Percentiles rank a stretch among this genome's conserved stretches.
Conservation (phyloP, 176 grass and related monocot species). For the Hsuehochloa calcarea region DNA sequence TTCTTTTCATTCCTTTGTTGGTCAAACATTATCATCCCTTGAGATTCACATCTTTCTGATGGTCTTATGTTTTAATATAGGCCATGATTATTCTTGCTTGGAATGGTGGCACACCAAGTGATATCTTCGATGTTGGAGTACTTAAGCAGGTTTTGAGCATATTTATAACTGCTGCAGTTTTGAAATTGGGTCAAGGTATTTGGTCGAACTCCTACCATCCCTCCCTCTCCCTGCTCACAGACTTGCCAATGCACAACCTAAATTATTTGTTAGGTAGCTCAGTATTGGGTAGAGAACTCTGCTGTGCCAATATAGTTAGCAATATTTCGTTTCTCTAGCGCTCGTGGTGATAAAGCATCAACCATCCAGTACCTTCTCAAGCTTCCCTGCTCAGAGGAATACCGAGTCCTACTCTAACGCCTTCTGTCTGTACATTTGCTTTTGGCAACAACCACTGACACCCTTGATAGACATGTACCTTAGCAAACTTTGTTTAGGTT, state of each 20-base stretch:
- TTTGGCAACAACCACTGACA: not conserved
- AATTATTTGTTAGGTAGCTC: constrained; percentile 4
- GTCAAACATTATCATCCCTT: not conserved
- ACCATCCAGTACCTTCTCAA: not conserved
- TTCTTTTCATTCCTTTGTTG: not conserved
- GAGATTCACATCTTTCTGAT: constrained; percentile 37
- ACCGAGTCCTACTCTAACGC: not conserved
- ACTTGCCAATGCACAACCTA: not conserved
- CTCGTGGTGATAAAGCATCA: not conserved
- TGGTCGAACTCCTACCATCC: not conserved
- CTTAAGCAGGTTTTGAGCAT: constrained; percentile 95
- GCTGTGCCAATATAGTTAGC: not conserved
- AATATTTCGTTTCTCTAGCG: not conserved
- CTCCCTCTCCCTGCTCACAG: not conserved
- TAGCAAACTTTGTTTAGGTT: not conserved
- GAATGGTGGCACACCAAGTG: constrained; percentile 90
- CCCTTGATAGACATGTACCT: not conserved
- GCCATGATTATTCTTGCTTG: constrained; percentile 96
- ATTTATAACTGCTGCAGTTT: constrained; percentile 92
- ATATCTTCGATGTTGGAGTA: constrained; percentile 82
- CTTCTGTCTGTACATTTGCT: not conserved
- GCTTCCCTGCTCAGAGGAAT: not conserved
- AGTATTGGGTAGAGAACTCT: constrained; percentile 5
- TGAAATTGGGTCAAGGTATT: constrained; percentile 87
- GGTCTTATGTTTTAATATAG: constrained; percentile 37